phyloP scores from a whole-genome alignment of 208 protist species.

The Naegleria lovaniensis region DNA sequence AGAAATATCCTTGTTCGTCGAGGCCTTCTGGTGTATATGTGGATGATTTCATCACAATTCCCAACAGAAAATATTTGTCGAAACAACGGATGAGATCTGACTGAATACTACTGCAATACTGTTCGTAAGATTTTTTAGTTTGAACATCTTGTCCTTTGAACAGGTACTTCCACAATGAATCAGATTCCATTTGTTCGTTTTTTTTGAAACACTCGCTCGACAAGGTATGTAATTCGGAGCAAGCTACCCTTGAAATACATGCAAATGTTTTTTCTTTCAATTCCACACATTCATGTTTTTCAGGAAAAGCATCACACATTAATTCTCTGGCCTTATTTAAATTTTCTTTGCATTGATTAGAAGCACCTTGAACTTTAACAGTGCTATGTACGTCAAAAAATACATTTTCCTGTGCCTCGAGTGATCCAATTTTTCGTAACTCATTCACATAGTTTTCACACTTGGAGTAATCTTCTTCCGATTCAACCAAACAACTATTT shows the following conservation, averaged over 20 bases:
- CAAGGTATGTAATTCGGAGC: background rate
- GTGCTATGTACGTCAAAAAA: background rate
- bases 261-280: background rate
- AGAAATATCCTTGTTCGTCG: background rate
- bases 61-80: background rate
- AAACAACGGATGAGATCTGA: background rate
- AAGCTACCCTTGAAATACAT: background rate
- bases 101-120: background rate
- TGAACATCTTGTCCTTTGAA: conserved; percentile 10
- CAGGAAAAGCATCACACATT: background rate
- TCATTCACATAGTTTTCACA: background rate
- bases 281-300: background rate
- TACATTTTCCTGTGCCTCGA: background rate
- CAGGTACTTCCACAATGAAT: background rate
- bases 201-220: background rate
- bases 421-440: background rate
- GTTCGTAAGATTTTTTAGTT: background rate
- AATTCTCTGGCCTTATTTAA: background rate
- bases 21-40: background rate
- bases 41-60: background rate
- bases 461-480: background rate
- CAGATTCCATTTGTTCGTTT: background rate
- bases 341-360: background rate
- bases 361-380: conserved; percentile 3
- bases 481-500: background rate